phyloP scores from a whole-genome alignment of 2,329 filamentous ascomycete species.

The Colletotrichum sp. region DNA sequence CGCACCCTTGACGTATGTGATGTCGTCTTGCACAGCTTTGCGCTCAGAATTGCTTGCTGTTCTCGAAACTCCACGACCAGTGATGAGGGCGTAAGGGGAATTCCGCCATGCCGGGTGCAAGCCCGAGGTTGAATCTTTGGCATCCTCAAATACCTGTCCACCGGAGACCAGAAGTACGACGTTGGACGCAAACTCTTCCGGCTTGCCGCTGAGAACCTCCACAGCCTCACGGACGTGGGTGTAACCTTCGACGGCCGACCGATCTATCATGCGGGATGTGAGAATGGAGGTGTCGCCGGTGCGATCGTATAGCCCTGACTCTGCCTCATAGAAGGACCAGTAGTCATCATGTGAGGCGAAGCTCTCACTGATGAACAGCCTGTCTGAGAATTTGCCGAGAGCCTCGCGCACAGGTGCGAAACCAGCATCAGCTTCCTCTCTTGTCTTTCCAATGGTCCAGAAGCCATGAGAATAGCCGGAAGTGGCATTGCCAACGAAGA shows the following conservation, averaged over 20 bases:
- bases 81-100: background rate
- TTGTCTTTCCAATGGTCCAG: conserved; percentile 30
- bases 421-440: conserved; percentile 23
- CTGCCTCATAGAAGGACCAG: conserved; percentile 32
- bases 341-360: conserved; percentile 31
- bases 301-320: conserved; percentile 27
- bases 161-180: conserved; percentile 31
- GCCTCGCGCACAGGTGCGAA: conserved; percentile 23
- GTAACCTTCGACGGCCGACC: conserved; percentile 22
- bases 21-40: conserved; percentile 25
- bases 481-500: conserved; percentile 26
- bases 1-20: conserved; percentile 32
- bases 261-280: conserved; percentile 32
- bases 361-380: conserved; percentile 24
- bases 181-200: conserved; percentile 26
- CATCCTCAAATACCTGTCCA: conserved; percentile 32
- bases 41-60: conserved; percentile 21
- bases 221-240: conserved; percentile 26
- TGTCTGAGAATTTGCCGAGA: conserved; percentile 22
- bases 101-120: conserved; percentile 23
- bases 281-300: conserved; percentile 25
- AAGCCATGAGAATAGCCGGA: conserved; percentile 33
- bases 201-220: conserved; percentile 28
- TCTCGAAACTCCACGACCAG: conserved; percentile 24
- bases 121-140: conserved; percentile 27